phyloP scores from a whole-genome alignment of 176 grass and related monocot species.

The Puya raimondii region DNA sequence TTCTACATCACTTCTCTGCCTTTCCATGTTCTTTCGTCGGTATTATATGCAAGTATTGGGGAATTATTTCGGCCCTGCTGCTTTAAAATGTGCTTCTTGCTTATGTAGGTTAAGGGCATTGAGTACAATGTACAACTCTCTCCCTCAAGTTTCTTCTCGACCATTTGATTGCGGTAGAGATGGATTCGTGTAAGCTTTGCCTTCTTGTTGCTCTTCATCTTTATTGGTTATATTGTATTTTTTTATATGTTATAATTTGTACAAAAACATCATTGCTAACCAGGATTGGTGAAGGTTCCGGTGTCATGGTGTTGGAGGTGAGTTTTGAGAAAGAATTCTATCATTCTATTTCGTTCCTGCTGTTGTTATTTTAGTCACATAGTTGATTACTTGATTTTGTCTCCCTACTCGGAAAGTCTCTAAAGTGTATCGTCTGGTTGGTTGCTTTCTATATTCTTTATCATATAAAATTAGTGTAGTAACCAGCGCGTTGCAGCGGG shows the following conservation, averaged over 20 bases:
- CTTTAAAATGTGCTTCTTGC: conserved; percentile 1
- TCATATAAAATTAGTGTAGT: no score
- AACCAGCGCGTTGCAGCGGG: no score
- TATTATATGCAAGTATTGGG: background rate
- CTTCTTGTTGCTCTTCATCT: conserved; percentile 2
- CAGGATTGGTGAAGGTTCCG: conserved; percentile 95
- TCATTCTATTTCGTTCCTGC: background rate
- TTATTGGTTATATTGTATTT: background rate
- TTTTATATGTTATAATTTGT: conserved; percentile 12
- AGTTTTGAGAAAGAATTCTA: conserved; percentile 18
- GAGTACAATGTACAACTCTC: conserved; percentile 60
- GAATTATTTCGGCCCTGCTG: background rate
- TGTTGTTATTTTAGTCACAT: background rate
- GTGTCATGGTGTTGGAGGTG: conserved; percentile 94
- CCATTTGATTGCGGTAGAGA: conserved; percentile 95
- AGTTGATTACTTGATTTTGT: background rate
- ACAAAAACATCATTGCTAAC: conserved; percentile 18
- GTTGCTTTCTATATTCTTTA: no score
- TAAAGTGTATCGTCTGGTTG: no score
- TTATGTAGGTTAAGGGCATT: conserved; percentile 68
- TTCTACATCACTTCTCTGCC: background rate
- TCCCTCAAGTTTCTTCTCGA: conserved; percentile 56
- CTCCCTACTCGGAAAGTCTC: no score
- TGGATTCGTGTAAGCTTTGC: conserved; percentile 79
- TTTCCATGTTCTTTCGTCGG: background rate